A percentile compares a stretch with the other conserved stretches of the same genome.
phyloP scores from a whole-genome alignment of 371 early-diverging fungal genomes.

The Mortierella sp. region DNA sequence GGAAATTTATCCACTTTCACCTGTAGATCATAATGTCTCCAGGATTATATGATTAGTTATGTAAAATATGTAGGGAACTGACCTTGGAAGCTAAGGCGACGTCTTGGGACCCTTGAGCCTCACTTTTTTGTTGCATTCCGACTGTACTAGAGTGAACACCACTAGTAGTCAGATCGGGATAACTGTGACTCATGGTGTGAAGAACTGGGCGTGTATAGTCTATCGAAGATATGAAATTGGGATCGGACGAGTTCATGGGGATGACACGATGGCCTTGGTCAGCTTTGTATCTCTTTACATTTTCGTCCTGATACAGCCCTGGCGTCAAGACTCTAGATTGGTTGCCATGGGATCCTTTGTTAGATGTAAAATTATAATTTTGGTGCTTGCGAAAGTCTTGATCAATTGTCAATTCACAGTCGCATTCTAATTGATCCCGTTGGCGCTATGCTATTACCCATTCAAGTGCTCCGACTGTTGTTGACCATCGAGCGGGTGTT shows the following conservation, averaged over 20 bases:
- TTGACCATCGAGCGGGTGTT: neutral
- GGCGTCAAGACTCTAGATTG: neutral
- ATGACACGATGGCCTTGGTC: neutral
- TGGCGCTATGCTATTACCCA: neutral
- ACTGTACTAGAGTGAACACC: slow-evolving; percentile 6
- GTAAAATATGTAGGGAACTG: neutral
- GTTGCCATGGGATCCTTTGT: neutral
- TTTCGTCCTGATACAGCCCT: slow-evolving; percentile 5
- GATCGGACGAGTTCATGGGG: neutral
- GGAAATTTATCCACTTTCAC: too few relatives aligned
- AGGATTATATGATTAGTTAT: too few relatives aligned
- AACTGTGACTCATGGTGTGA: neutral
- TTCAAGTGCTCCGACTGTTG: slow-evolving; percentile 1
- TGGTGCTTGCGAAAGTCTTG: neutral
- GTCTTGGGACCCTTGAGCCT: neutral
- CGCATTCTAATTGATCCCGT: neutral
- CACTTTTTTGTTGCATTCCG: neutral
- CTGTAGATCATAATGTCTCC: neutral
- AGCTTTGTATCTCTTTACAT: neutral
- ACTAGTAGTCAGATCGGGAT: slow-evolving; percentile 12
- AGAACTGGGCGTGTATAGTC: neutral
- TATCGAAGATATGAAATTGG: slow-evolving; percentile 2
- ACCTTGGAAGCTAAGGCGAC: neutral
- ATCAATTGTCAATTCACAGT: neutral
- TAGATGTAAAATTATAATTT: neutral